These are phyloP conservation scores for Puccinia horiana DNA, from an alignment of 1,284 basidiomycete genomes.

Conservation along the genomic window DNA sequence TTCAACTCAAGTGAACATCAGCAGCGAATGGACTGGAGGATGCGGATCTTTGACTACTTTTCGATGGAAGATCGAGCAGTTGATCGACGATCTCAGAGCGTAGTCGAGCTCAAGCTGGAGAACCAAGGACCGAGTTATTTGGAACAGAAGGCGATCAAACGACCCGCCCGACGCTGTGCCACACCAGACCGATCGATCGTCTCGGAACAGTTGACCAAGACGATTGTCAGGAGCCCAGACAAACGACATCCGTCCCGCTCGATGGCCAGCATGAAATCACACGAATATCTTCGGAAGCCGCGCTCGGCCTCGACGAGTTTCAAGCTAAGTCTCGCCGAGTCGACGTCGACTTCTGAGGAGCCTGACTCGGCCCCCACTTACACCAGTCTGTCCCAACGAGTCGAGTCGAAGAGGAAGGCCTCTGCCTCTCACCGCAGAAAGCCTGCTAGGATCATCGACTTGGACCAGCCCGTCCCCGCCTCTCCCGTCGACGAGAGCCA, in stretches of 20 bases:
- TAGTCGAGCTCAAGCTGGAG: slow-evolving; percentile 50
- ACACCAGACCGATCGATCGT: background rate
- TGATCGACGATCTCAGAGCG: background rate
- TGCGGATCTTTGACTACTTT: slow-evolving; percentile 52
- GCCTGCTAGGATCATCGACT: slow-evolving; percentile 4
- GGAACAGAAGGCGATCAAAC: background rate
- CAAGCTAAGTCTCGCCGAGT: background rate
- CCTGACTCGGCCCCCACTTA: background rate
- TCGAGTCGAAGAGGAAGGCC: background rate
- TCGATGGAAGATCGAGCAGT: slow-evolving; percentile 49
- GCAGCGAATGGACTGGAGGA: slow-evolving; percentile 51
- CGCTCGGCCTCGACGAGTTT: no score
- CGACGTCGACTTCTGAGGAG: no score
- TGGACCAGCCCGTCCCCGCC: background rate
- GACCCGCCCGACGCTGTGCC: background rate
- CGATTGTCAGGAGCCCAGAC: background rate
- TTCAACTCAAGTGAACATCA: slow-evolving; percentile 64
- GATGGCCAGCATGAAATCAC: no score
- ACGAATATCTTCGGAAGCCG: no score
- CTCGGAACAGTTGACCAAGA: background rate
- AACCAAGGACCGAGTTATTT: slow-evolving; percentile 49
- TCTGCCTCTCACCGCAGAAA: no score
- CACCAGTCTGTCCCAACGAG: background rate
- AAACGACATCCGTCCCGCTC: background rate
- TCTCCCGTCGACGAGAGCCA: no score